phyloP scores from a whole-genome alignment of 1,139 yeast genomes.

The Suzukiozyma palmioleophila region DNA sequence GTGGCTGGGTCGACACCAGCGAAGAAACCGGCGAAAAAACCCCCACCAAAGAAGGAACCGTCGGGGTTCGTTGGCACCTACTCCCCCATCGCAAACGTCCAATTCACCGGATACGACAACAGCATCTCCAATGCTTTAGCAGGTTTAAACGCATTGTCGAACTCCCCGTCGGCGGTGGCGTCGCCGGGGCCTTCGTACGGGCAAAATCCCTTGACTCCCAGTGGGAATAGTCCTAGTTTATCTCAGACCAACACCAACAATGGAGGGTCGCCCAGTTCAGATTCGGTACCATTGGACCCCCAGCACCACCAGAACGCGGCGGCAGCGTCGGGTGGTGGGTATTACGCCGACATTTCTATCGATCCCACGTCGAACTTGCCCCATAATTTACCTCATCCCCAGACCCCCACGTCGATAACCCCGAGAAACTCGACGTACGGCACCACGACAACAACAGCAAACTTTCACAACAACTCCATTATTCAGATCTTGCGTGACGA shows the following conservation, averaged over 20 bases:
- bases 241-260: slow-evolving; percentile 19
- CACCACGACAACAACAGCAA: slow-evolving; percentile 7
- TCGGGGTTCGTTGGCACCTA: slow-evolving; percentile 30
- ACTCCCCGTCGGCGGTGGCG: slow-evolving; percentile 31
- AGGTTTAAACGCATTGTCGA: slow-evolving; percentile 43
- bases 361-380: slow-evolving; percentile 49
- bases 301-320: slow-evolving; percentile 27
- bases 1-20: slow-evolving; percentile 6
- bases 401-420: slow-evolving; percentile 27
- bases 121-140: slow-evolving; percentile 43
- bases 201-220: slow-evolving; percentile 22
- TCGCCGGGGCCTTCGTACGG: slow-evolving; percentile 24
- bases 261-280: slow-evolving; percentile 27
- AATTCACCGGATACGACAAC: slow-evolving; percentile 43
- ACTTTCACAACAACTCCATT: slow-evolving; percentile 37
- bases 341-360: slow-evolving; percentile 42
- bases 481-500: slow-evolving; percentile 42
- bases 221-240: slow-evolving; percentile 17
- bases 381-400: slow-evolving; percentile 40
- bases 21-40: slow-evolving; percentile 19
- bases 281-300: slow-evolving; percentile 32
- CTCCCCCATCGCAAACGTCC: slow-evolving; percentile 34
- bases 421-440: slow-evolving; percentile 32
- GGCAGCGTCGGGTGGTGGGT: slow-evolving; percentile 38
- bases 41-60: slow-evolving; percentile 12